Percentiles rank a stretch among this genome's conserved stretches.
phyloP scores from a whole-genome alignment of 2,329 filamentous ascomycete species.

The Cytospora leucostoma region DNA sequence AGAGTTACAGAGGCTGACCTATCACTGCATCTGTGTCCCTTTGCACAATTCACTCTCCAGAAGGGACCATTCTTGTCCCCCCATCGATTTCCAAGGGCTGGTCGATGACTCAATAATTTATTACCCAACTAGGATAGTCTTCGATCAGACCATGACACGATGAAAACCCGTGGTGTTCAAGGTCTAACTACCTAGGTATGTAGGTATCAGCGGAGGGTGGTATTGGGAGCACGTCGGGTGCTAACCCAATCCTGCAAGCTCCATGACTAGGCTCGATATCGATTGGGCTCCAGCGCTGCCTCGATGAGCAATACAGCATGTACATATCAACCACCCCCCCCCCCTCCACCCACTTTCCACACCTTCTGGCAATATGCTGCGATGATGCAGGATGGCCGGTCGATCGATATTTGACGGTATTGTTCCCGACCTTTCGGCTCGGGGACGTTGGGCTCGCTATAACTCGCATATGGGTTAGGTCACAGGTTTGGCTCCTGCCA shows the following conservation, averaged over 20 bases:
- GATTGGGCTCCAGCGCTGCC: not conserved
- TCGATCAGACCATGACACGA: constrained; percentile 9
- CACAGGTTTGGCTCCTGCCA: constrained; percentile 7
- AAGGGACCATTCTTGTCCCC: not conserved
- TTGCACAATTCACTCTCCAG: not conserved
- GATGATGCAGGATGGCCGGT: constrained; percentile 4
- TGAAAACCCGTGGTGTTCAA: not conserved
- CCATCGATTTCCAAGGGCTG: not conserved
- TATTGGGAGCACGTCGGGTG: constrained; percentile 20
- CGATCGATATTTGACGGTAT: constrained; percentile 16
- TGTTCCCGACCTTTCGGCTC: constrained; percentile 4
- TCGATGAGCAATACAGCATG: too few species aligned
- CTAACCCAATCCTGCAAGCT: constrained; percentile 7
- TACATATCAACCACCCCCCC: not conserved
- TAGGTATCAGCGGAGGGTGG: constrained; percentile 13
- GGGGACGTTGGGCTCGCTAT: constrained; percentile 2
- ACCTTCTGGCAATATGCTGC: not conserved
- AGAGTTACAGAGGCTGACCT: constrained; percentile 12
- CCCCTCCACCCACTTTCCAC: not conserved
- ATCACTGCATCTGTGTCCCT: constrained; percentile 12
- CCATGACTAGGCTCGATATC: constrained; percentile 7
- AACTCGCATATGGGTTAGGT: constrained; percentile 16
- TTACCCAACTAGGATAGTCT: constrained; percentile 1
- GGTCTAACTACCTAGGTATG: too few species aligned
- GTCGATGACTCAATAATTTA: not conserved